Evolutionary conservation across 495 filamentous ascomycete genomes (phyloP).

Genomic region (Aspergillus panamensis): DNA sequence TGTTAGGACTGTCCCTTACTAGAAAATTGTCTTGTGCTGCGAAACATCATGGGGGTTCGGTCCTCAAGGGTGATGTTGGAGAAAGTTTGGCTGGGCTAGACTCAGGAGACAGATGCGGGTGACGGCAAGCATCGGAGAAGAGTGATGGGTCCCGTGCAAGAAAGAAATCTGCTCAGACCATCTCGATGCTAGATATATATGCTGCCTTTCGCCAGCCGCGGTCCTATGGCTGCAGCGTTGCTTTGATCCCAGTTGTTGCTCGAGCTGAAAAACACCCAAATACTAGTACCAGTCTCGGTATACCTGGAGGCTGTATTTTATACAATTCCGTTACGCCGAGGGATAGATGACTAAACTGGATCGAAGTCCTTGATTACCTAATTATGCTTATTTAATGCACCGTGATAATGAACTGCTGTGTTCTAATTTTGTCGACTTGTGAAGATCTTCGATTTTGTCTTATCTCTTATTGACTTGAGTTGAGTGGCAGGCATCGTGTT

Average conservation of each 20-base stretch:
- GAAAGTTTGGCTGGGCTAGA: conserved; percentile 3
- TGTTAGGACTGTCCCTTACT: conserved; percentile 19
- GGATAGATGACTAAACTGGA: not conserved
- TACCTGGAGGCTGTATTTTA: not conserved
- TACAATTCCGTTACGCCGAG: not conserved
- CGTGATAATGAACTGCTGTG: no score
- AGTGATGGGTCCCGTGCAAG: not conserved
- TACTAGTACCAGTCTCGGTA: no score
- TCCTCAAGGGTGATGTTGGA: not conserved
- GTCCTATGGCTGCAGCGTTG: conserved; percentile 11
- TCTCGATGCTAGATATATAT: not conserved
- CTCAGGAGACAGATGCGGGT: not conserved
- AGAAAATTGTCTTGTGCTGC: conserved; percentile 24
- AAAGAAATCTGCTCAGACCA: not conserved
- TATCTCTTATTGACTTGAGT: no score
- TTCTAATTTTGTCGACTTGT: no score
- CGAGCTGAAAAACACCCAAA: not conserved
- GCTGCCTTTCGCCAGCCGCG: not conserved
- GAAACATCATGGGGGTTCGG: conserved; percentile 14
- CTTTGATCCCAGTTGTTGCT: conserved; percentile 4
- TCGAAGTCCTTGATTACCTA: no score
- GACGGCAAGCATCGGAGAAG: not conserved
- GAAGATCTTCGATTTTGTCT: no score
- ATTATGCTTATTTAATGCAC: no score
- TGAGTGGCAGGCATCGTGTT: no score